These are phyloP conservation scores for Suillus subluteus DNA, from an alignment of 768 basidiomycete species.

Conservation along the genomic window DNA sequence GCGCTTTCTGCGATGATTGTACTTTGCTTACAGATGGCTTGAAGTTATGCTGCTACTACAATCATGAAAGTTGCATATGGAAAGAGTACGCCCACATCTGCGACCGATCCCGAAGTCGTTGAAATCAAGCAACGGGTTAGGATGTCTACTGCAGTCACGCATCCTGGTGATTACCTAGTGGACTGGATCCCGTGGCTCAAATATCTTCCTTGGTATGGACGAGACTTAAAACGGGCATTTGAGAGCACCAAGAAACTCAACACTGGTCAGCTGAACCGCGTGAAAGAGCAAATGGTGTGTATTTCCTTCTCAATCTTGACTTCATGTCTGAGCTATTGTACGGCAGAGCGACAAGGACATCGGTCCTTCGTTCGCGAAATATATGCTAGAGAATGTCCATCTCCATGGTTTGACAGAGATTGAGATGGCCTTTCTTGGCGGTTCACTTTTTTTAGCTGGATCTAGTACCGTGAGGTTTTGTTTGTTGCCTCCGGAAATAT, in stretches of 20 bases:
- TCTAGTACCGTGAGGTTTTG: not conserved
- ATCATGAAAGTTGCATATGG: not conserved
- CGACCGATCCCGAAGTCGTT: not conserved
- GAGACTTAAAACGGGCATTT: not conserved
- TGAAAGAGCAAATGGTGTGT: not conserved
- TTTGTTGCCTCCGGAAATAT: not conserved
- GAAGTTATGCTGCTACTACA: not conserved
- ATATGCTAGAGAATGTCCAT: not conserved
- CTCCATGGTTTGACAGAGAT: not conserved
- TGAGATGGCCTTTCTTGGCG: not conserved
- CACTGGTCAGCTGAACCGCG: not conserved
- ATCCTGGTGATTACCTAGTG: not conserved
- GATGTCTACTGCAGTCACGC: not conserved
- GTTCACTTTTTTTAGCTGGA: not conserved
- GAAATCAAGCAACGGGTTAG: not conserved
- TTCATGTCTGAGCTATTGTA: not conserved
- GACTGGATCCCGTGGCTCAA: not conserved
- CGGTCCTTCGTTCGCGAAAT: not conserved
- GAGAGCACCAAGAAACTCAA: not conserved
- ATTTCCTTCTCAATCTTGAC: not conserved
- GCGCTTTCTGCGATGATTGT: not conserved
- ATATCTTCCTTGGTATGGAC: not conserved
- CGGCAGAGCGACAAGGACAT: not conserved
- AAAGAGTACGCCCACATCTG: not conserved
- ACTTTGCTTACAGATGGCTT: not conserved